Evolutionary conservation across 2,329 filamentous ascomycete genomes (phyloP).

Genomic region (Penicillium sp.): DNA sequence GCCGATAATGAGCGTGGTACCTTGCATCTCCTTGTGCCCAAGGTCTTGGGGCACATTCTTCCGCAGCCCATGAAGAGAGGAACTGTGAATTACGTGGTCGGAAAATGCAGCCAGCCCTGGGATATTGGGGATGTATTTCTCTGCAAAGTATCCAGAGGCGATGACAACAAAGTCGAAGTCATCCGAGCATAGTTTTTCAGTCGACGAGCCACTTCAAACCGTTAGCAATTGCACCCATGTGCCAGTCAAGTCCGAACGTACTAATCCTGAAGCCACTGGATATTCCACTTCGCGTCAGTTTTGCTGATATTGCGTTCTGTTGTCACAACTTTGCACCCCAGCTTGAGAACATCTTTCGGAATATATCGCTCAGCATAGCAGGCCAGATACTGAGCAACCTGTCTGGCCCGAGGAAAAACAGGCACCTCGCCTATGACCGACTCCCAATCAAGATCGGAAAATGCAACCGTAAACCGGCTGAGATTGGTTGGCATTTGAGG

Average conservation of each 20-base stretch:
- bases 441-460: constrained; percentile 69
- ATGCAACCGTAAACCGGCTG: constrained; percentile 69
- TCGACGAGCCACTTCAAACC: not conserved
- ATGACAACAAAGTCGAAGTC: constrained; percentile 72
- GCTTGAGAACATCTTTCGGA: constrained; percentile 46
- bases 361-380: constrained; percentile 65
- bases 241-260: constrained; percentile 5
- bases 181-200: constrained; percentile 20
- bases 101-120: constrained; percentile 32
- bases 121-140: constrained; percentile 55
- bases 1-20: constrained; percentile 73
- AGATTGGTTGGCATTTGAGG: constrained; percentile 64
- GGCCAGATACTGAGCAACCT: constrained; percentile 72
- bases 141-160: constrained; percentile 75
- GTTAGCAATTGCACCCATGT: not conserved
- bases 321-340: constrained; percentile 48
- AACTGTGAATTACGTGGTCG: constrained; percentile 67
- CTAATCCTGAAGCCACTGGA: constrained; percentile 34
- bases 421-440: constrained; percentile 52
- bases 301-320: constrained; percentile 22
- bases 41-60: constrained; percentile 17
- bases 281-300: constrained; percentile 36
- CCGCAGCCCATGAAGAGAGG: constrained; percentile 60
- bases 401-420: constrained; percentile 74
- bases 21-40: constrained; percentile 29